Evolutionary conservation across 495 filamentous ascomycete species (phyloP).

Genomic region (Zalerion maritima): DNA sequence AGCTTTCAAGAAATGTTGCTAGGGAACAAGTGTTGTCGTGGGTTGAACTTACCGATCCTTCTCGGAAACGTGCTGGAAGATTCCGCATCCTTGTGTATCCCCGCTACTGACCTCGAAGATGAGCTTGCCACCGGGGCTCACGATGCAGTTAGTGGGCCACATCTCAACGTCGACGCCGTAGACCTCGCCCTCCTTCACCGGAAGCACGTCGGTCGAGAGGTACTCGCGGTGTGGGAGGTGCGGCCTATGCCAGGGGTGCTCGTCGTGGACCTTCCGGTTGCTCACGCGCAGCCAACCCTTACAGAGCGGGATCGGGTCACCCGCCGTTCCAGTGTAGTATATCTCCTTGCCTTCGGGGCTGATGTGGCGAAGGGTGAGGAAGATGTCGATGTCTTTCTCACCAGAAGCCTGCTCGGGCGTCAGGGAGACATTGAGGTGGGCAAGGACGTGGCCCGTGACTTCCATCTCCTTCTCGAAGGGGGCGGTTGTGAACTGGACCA

Average conservation of each 20-base stretch:
- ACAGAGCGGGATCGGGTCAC: slow-evolving; percentile 30
- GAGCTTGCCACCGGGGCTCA: slow-evolving; percentile 36
- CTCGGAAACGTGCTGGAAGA: slow-evolving; percentile 39
- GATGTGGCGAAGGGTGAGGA: slow-evolving; percentile 47
- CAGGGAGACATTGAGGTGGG: slow-evolving; percentile 44
- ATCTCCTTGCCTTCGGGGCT: slow-evolving; percentile 40
- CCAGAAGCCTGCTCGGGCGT: slow-evolving; percentile 22
- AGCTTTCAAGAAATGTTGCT: not conserved
- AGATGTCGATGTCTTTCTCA: slow-evolving; percentile 46
- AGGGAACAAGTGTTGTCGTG: no score
- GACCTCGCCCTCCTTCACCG: slow-evolving; percentile 38
- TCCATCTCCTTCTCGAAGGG: slow-evolving; percentile 44
- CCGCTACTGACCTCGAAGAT: slow-evolving; percentile 43
- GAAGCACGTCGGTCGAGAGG: slow-evolving; percentile 37
- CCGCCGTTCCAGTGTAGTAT: slow-evolving; percentile 45
- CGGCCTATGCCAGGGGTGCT: slow-evolving; percentile 31
- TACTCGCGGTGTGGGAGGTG: slow-evolving; percentile 50
- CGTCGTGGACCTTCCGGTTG: slow-evolving; percentile 34
- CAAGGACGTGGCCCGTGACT: slow-evolving; percentile 51
- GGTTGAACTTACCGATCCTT: slow-evolving; percentile 23
- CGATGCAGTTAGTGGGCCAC: slow-evolving; percentile 55
- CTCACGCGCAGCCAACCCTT: slow-evolving; percentile 46
- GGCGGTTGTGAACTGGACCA: slow-evolving; percentile 37
- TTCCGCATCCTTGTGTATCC: slow-evolving; percentile 46
- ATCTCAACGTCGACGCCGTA: slow-evolving; percentile 52